Conservation (phyloP, 305 asterid genomes). For the Withania somnifera region DNA sequence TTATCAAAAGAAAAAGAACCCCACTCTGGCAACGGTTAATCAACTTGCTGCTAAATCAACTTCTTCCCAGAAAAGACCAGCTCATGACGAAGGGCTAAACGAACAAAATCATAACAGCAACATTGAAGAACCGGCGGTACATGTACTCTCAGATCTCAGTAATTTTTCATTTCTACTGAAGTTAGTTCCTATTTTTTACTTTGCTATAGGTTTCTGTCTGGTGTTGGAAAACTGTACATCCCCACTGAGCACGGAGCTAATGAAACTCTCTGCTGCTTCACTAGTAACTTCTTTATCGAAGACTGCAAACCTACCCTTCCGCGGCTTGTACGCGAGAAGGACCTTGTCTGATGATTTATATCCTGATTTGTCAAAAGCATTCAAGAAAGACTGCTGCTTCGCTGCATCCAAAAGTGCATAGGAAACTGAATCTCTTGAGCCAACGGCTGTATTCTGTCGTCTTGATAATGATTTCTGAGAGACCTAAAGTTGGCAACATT, state of each 20-base stretch:
- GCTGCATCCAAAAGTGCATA: conserved; percentile 68
- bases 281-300: conserved; percentile 35
- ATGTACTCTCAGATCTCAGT: not conserved
- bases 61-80: not conserved
- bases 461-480: conserved; percentile 73
- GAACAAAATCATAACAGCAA: not conserved
- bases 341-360: conserved; percentile 49
- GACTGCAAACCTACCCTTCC: conserved; percentile 56
- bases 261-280: conserved; percentile 56
- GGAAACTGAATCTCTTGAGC: conserved; percentile 44
- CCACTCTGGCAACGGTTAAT: not conserved
- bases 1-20: not conserved
- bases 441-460: conserved; percentile 25
- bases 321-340: conserved; percentile 74
- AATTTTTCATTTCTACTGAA: not conserved
- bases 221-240: conserved; percentile 61
- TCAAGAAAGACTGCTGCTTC: conserved; percentile 58
- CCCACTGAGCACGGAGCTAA: conserved; percentile 65
- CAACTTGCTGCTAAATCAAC: not conserved
- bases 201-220: conserved; percentile 36
- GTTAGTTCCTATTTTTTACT: not conserved
- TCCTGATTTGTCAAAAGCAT: conserved; percentile 49
- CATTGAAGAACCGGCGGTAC: not conserved
- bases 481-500: conserved; percentile 27
- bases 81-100: not conserved